Evolutionary conservation across 805 yeast species (phyloP).

Genomic region (Yarrowia yakushimensis): DNA sequence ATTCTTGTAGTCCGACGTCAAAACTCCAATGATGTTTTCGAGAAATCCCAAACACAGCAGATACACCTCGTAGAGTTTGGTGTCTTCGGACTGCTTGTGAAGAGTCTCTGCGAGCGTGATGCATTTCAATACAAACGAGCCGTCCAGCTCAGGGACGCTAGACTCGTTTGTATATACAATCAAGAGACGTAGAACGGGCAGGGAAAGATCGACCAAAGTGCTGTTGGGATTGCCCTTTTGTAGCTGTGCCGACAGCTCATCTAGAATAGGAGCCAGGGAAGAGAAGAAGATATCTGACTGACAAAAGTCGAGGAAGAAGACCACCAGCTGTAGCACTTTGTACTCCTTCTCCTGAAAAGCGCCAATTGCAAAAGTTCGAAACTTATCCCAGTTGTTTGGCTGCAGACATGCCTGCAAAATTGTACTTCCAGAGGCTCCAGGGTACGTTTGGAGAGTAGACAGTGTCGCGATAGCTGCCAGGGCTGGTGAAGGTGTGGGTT

Average conservation of each 20-base stretch:
- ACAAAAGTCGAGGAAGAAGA: slow-evolving; percentile 12
- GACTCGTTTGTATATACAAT: slow-evolving; percentile 1
- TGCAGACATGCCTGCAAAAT: not conserved
- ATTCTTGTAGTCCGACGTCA: not conserved
- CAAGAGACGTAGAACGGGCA: slow-evolving; percentile 7
- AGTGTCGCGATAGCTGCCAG: slow-evolving; percentile 9
- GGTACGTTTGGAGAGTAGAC: slow-evolving; percentile 18
- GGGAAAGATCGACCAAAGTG: not conserved
- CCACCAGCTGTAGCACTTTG: slow-evolving; percentile 7
- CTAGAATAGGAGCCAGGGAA: not conserved
- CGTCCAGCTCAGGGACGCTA: not conserved
- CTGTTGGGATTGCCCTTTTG: not conserved
- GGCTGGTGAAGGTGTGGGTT: not conserved
- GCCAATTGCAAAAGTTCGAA: not conserved
- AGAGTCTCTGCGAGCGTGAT: not conserved
- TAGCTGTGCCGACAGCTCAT: not conserved
- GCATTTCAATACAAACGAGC: slow-evolving; percentile 1
- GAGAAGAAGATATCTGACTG: slow-evolving; percentile 3
- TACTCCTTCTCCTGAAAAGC: not conserved
- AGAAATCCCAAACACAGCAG: slow-evolving; percentile 1
- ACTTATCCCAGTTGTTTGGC: slow-evolving; percentile 1
- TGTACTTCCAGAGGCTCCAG: slow-evolving; percentile 2
- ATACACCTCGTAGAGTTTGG: slow-evolving; percentile 17
- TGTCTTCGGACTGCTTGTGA: not conserved
- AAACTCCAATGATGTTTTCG: not conserved